Base-by-base conservation (phyloP, 345 rosid genomes). In the Tarenaya hassleriana region DNA sequence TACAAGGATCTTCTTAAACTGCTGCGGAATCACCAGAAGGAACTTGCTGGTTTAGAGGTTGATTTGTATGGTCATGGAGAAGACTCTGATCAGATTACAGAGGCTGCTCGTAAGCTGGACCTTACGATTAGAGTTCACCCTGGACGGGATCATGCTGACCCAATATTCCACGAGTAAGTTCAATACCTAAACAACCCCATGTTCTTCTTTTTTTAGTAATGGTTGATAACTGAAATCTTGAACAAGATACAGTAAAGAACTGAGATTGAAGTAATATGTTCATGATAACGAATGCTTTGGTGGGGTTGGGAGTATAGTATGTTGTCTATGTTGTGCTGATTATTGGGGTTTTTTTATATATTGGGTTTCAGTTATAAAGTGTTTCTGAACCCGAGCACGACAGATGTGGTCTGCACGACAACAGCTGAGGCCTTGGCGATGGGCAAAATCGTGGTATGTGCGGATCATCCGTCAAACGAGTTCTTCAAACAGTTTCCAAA, bases 361-460 rank as follows among this genome's bases (percentile, higher is more conserved):
- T n/a, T n/a, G 18, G 62, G 10, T 41, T 52, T 44, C 87, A 94
- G 95, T 61, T 88, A 83, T 58, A 94, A 80, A 72, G 87, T 86
- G 66, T 92, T 92, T 71, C 73, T 92, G 66, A 92, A 92, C 66
- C 97, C 99, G 7, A 92, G 99, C 83, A 92, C 97, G 40, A 85
- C 94, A 8, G 99, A 92, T 45, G 97, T 92, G 32, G 97, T 92
- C 50, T 92, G 97, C 75, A 92, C 99, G 15, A 88, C 97, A 40
- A 88, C 94, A 7, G 94, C 95, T 52, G 99, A 92, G 80, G 95
- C 97, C 41, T 69, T 88, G 69, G 99, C 99, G 16, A 88, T 92
- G 99, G 97, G 97, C 1, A 92, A 92, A 63, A 68, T 64, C 3
- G 91, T 80, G 17, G 67, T 70, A 2, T 71, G 75, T 34, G 72